Evolutionary conservation across 805 yeast species (phyloP).

Genomic region (Naumovozyma baii): DNA sequence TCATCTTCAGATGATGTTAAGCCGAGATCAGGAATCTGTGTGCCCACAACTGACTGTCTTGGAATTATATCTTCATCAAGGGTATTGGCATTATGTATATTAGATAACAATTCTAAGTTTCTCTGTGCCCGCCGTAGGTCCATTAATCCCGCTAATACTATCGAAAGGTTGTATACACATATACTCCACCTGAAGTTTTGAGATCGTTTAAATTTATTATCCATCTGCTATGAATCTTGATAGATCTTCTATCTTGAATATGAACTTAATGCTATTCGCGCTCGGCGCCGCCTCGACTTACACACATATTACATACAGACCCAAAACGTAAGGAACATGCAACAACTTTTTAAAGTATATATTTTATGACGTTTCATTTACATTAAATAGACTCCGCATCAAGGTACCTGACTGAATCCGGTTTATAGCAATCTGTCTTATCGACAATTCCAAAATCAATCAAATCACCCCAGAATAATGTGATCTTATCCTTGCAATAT

Average conservation of each 20-base stretch:
- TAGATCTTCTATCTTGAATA: too few species aligned
- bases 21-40: conserved; percentile 15
- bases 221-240: too few species aligned
- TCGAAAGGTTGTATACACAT: background rate
- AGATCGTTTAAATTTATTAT: too few species aligned
- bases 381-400: conserved; percentile 1
- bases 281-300: too few species aligned
- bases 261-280: too few species aligned
- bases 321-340: too few species aligned
- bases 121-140: conserved; percentile 21
- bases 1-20: too few species aligned
- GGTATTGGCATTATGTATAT: conserved; percentile 6
- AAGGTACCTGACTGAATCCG: background rate
- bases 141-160: conserved; percentile 8
- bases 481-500: conserved; percentile 68
- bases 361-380: background rate
- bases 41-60: too few species aligned
- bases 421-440: conserved; percentile 13
- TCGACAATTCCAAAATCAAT: conserved; percentile 46
- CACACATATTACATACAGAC: too few species aligned
- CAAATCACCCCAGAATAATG: conserved; percentile 66
- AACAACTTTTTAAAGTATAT: too few species aligned
- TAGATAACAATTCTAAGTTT: conserved; percentile 12
- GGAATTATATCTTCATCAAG: conserved; percentile 1
- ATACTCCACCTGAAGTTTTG: background rate